phyloP scores from a whole-genome alignment of 1,284 basidiomycete genomes.

The Chondrostereum purpureum region DNA sequence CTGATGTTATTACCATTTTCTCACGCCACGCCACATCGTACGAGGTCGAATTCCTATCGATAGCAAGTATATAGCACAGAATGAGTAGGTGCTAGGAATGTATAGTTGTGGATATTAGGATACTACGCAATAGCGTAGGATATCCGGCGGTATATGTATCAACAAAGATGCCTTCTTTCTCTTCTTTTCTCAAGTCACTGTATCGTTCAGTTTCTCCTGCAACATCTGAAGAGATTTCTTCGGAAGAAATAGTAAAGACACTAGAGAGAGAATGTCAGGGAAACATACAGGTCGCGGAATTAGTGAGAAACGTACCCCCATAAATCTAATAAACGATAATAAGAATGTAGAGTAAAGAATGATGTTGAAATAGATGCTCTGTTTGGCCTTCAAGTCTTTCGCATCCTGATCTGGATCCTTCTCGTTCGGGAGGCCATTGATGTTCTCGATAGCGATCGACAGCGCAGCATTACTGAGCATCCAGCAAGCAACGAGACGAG shows the following conservation, averaged over 20 bases:
- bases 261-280: conserved; percentile 31
- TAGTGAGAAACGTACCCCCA: conserved; percentile 54
- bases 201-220: conserved; percentile 65
- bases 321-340: conserved; percentile 75
- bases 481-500: conserved; percentile 81
- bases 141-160: too few relatives aligned
- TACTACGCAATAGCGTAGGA: too few relatives aligned
- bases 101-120: too few relatives aligned
- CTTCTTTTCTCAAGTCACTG: too few relatives aligned
- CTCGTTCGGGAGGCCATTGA: conserved; percentile 64
- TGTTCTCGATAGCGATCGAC: conserved; percentile 78
- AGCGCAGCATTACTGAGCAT: conserved; percentile 78
- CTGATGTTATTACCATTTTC: too few relatives aligned
- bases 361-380: conserved; percentile 76
- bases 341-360: conserved; percentile 89
- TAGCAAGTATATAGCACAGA: too few relatives aligned
- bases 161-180: too few relatives aligned
- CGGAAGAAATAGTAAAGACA: conserved; percentile 79
- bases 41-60: too few relatives aligned
- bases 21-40: too few relatives aligned
- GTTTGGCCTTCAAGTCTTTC: conserved; percentile 45
- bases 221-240: conserved; percentile 76
- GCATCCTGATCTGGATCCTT: conserved; percentile 30
- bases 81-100: too few relatives aligned
- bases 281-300: not conserved